phyloP scores from a whole-genome alignment of 257 asterid species.

The Solanum virginianum region DNA sequence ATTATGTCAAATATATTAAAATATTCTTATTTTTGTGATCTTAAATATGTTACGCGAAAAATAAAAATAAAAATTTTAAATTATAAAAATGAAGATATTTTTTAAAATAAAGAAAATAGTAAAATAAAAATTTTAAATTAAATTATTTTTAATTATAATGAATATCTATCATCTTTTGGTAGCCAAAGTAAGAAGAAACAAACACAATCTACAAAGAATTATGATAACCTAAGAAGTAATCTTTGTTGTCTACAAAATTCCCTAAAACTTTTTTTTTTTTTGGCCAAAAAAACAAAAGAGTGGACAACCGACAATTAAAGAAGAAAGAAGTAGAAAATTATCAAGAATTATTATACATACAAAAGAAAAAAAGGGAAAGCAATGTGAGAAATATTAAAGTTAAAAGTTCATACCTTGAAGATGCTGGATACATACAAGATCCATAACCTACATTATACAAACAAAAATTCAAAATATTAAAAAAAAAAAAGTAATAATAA shows the following conservation, averaged over 20 bases:
- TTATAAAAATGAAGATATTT: no score
- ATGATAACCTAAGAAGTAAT: neutral
- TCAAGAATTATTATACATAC: neutral
- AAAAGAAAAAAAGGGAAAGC: neutral
- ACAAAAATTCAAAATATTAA: neutral
- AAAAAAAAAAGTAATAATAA: neutral
- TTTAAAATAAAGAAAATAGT: no score
- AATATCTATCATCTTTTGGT: neutral
- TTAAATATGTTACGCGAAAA: no score
- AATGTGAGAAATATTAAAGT: neutral
- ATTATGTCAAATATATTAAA: no score
- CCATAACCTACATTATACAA: slow-evolving; percentile 53
- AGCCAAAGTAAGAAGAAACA: neutral
- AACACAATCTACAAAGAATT: neutral
- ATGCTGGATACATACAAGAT: slow-evolving; percentile 80
- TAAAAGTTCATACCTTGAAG: slow-evolving; percentile 32
- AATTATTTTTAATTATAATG: no score
- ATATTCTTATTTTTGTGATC: no score
- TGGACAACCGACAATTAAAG: neutral
- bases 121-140: no score
- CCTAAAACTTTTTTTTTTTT: neutral
- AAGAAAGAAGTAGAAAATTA: slow-evolving; percentile 1
- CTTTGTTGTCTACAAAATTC: neutral
- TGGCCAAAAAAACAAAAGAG: neutral
- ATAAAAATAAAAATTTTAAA: no score